Conservation (phyloP, 805 yeast genomes). For the Zygosaccharomyces pseudorouxii region DNA sequence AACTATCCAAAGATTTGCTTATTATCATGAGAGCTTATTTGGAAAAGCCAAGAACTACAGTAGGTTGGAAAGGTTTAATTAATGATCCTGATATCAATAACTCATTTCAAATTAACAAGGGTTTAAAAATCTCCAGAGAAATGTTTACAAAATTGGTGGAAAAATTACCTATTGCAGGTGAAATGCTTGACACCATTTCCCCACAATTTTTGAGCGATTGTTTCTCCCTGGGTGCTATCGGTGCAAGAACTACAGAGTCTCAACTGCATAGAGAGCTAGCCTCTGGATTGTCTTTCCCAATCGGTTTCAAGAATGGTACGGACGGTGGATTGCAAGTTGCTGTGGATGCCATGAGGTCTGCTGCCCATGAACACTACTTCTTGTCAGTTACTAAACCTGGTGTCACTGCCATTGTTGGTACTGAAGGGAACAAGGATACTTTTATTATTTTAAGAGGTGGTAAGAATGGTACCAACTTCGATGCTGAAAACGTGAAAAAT, state of each 20-base stretch:
- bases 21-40: conserved; percentile 96
- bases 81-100: conserved; percentile 96
- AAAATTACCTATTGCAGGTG: conserved; percentile 88
- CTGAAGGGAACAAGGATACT: conserved; percentile 87
- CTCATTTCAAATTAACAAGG: conserved; percentile 90
- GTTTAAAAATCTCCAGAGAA: conserved; percentile 81
- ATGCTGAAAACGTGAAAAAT: conserved; percentile 62
- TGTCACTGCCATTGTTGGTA: conserved; percentile 90
- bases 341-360: conserved; percentile 88
- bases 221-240: conserved; percentile 95
- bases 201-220: conserved; percentile 93
- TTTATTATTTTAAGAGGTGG: conserved; percentile 96
- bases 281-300: conserved; percentile 95
- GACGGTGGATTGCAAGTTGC: conserved; percentile 95
- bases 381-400: conserved; percentile 94
- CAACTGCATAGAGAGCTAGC: conserved; percentile 97
- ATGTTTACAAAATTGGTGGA: conserved; percentile 80
- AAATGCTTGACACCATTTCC: conserved; percentile 95
- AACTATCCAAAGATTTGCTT: conserved; percentile 67
- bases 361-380: conserved; percentile 91
- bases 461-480: conserved; percentile 86
- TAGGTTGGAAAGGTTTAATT: conserved; percentile 98
- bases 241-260: conserved; percentile 98
- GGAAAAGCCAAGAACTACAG: conserved; percentile 97
- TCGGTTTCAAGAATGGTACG: conserved; percentile 97